phyloP scores from a whole-genome alignment of 1,284 basidiomycete species.

The Microbotryomycetes sp. region DNA sequence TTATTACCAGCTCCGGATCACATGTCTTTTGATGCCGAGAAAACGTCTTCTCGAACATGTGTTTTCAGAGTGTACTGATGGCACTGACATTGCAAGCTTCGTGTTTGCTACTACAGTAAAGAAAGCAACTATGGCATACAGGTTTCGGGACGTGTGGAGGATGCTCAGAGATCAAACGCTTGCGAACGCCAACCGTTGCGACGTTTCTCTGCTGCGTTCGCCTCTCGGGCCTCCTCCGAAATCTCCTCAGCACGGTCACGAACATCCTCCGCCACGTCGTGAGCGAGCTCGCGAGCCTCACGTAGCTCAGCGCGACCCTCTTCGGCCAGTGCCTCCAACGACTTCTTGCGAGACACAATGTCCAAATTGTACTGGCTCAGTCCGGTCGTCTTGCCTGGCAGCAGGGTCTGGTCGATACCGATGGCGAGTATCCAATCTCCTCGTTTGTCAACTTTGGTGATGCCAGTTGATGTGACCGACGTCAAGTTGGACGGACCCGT shows the following conservation, averaged over 20 bases:
- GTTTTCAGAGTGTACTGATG: no score
- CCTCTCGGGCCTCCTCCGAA: conserved; percentile 39
- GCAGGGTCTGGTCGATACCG: conserved; percentile 45
- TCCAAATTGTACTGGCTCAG: conserved; percentile 16
- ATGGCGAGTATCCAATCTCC: conserved; percentile 46
- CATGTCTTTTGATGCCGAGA: no score
- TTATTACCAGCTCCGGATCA: no score
- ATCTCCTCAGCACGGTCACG: conserved; percentile 37
- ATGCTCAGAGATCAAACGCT: background rate
- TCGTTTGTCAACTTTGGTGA: conserved; percentile 44
- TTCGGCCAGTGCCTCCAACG: conserved; percentile 22
- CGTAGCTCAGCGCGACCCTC: conserved; percentile 19
- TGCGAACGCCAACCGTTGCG: background rate
- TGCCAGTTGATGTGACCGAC: conserved; percentile 28
- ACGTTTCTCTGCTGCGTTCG: conserved; percentile 18
- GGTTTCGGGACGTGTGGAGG: no score
- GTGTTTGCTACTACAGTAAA: no score
- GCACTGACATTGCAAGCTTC: no score
- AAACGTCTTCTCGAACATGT: no score
- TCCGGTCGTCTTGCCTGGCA: conserved; percentile 39
- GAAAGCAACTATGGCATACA: no score
- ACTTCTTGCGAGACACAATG: conserved; percentile 16
- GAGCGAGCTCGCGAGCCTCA: conserved; percentile 6
- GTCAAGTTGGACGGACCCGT: conserved; percentile 31
- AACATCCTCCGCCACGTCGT: conserved; percentile 6